phyloP scores from a whole-genome alignment of 345 rosid genomes.

The Eutrema yunnanense region DNA sequence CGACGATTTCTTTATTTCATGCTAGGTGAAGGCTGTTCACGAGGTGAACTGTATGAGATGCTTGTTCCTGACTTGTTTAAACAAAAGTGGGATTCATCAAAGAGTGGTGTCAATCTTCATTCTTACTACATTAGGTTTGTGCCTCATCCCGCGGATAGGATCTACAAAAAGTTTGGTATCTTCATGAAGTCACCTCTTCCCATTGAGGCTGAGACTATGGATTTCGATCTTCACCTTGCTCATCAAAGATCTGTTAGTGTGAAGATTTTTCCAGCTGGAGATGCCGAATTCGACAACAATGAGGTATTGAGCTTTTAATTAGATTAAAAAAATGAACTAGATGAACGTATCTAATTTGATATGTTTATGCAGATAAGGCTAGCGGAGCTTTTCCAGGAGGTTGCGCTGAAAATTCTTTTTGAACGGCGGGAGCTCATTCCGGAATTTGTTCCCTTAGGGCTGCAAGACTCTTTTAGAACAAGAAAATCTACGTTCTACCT shows the following conservation, averaged over 20 bases:
- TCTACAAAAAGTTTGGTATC: slow-evolving; percentile 67
- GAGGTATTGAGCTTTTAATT: slow-evolving; percentile 45
- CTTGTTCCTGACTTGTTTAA: slow-evolving; percentile 54
- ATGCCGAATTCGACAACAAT: slow-evolving; percentile 36
- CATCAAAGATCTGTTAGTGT: slow-evolving; percentile 65
- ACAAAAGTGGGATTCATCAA: slow-evolving; percentile 46
- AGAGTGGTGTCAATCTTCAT: slow-evolving; percentile 32
- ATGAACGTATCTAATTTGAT: slow-evolving; percentile 8
- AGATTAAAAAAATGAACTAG: background rate
- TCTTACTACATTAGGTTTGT: slow-evolving; percentile 56
- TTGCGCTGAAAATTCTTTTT: slow-evolving; percentile 68
- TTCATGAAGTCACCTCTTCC: slow-evolving; percentile 79
- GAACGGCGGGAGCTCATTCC: slow-evolving; percentile 48
- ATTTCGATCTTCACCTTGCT: slow-evolving; percentile 83
- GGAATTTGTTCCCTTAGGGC: slow-evolving; percentile 56
- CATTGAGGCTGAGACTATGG: slow-evolving; percentile 64
- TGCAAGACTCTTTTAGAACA: slow-evolving; percentile 32
- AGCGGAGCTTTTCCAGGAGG: slow-evolving; percentile 72
- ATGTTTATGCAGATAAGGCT: slow-evolving; percentile 47
- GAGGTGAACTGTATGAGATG: slow-evolving; percentile 74
- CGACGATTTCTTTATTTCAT: slow-evolving; percentile 16
- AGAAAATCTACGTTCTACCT: slow-evolving; percentile 60
- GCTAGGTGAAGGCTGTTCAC: slow-evolving; percentile 47
- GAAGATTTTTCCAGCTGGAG: slow-evolving; percentile 49
- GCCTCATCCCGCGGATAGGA: slow-evolving; percentile 73